Evolutionary conservation across 208 protist species (phyloP), one percentile per base, ranked within the genome.

Genomic region (Acanthamoeba healyi): DNA sequence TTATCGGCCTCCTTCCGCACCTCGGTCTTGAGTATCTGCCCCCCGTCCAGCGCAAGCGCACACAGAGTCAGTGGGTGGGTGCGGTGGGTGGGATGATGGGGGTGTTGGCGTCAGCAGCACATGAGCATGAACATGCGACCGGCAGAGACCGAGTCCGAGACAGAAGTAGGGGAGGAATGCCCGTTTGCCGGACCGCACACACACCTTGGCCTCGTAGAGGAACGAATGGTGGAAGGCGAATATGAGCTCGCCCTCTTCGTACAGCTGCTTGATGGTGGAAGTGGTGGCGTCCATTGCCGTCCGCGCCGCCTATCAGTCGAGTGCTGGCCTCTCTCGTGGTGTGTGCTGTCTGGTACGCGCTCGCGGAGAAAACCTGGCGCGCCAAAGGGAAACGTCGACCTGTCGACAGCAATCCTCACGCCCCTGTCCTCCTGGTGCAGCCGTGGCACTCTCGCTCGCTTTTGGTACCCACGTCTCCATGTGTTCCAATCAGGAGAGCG

Each of bases 211-310:
- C 26, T 93, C 89, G 19, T 93, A 93, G 44, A 93, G 58, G 44
- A 93, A 81, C 15, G 89, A 93, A 15, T 93, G 89, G 46, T 93
- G 89, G 40, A 63, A 93, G 17, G 89, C 89, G 49, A 93, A 93
- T 56, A 93, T 93, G 42, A 82, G 40, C 46, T 93, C 89, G 22
- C 89, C 89, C 32, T 54, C 67, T 15, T 93, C 10, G 34, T 67
- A 93, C 42, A 58, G 40, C 26, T 5, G 36, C 61, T 91, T 91
- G 84, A 91, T 91, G 84, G 54, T 91, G 7, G 42, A 34, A 10
- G 46, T 87, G 15, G 42, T 26, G 26, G 38, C 38, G 36, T 26
- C 42, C 10, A 24, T 26, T 15, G 17, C 7, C 29, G 34, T 6
- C 32, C 6, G 9, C 9, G 36, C 26, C 72, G 72, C 29, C 15